A percentile compares a stretch with the other conserved stretches of the same genome.
Conservation (phyloP, 164 flowering plant genomes). For the Piper longum region DNA sequence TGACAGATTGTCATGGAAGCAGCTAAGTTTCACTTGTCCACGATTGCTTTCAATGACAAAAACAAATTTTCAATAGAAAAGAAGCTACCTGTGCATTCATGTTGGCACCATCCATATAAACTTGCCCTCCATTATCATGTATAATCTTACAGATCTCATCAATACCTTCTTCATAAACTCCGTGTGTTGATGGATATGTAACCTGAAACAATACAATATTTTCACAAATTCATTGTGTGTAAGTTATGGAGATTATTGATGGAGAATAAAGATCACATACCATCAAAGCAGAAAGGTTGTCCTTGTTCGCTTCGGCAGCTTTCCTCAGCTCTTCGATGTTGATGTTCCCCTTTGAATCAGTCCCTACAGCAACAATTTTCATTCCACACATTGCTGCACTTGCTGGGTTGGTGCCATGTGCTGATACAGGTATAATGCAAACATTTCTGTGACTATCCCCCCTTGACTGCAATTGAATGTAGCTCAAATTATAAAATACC, state of each 20-base stretch:
- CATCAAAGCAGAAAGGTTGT: constrained; percentile 88
- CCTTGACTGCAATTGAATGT: constrained; percentile 44
- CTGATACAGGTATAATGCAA: constrained; percentile 96
- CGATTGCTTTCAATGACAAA: too few relatives aligned
- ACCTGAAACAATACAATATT: constrained; percentile 31
- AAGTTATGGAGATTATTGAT: not conserved
- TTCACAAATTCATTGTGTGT: not conserved
- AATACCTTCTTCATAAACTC: constrained; percentile 97
- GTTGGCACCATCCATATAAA: constrained; percentile 99
- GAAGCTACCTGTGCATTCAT: constrained; percentile 94
- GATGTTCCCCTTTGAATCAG: constrained; percentile 98
- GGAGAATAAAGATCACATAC: constrained; percentile 17
- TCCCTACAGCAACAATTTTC: constrained; percentile 91
- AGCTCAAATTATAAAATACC: not conserved
- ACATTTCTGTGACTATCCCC: constrained; percentile 91
- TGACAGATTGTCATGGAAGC: too few relatives aligned
- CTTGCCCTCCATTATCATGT: constrained; percentile 99
- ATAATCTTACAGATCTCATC: constrained; percentile 96
- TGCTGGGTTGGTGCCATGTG: constrained; percentile 99
- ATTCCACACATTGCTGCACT: constrained; percentile 99
- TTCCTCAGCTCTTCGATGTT: constrained; percentile 77
- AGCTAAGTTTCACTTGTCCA: too few relatives aligned
- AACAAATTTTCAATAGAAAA: not conserved
- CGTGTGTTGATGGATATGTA: constrained; percentile 98
- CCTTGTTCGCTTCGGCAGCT: constrained; percentile 86